Evolutionary conservation across 106 monocot species (phyloP), one percentile per base, ranked within the genome.

Genomic region (Dendrobium nobile): DNA sequence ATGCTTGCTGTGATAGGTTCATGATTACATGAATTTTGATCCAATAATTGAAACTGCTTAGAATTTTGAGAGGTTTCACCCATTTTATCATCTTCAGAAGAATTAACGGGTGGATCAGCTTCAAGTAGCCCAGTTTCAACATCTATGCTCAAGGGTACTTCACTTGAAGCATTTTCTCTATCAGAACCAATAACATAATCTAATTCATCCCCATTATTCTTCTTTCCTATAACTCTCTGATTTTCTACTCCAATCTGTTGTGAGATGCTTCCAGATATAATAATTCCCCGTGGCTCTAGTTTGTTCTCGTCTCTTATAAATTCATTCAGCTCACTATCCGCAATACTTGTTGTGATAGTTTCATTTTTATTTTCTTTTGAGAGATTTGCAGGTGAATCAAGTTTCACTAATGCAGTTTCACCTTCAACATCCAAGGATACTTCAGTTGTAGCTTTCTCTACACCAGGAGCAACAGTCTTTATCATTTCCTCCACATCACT

Each of bases 21-120:
- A 77, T 72, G 47, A 8, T 26, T 73, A 72, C 27, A 5, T 18
- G 41, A 41, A 20, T 72, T 51, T 44, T 28, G 41, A 54, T 47
- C 82, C 28, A 80, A 28, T 17, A 77, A 45, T 40, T 79, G 67
- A 41, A 56, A 79, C n/a, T 87, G 80, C 82, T 41, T 6, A 77
- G 33, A 6, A 80, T 75, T 68, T 10, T 13, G 1, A 68, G 68
- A 7, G 68, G 15, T 68, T 68, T 26, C 68, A 68, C 9, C 10
- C 31, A 26, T 33, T 68, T 31, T 33, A 33, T 68, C 5, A 68
- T 31, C 28, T 33, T 68, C 10, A 9, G 31, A 31, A 7, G 11
- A 68, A 5, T 68, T 68, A 1, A 31, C 13, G 5, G 31, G 15
- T 68, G 31, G 68, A 68, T 31, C 68, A 31, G 68, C 3, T 33